Conservation (phyloP, 1,284 basidiomycete species). For the Microbotryum silenes-acaulis region DNA sequence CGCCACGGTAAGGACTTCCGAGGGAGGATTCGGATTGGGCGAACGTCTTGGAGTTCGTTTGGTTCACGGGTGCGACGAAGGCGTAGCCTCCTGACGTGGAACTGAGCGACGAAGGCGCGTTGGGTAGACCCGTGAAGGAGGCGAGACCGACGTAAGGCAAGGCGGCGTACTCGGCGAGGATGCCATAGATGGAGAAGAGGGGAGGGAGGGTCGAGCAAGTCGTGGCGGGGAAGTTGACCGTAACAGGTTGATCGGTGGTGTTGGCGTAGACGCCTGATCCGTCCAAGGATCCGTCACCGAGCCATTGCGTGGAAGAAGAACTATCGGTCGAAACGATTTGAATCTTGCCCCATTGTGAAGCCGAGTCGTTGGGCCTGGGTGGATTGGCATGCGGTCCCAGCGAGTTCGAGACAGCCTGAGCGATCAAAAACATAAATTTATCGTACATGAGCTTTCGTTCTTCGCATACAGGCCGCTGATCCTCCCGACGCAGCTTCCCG, state of each 20-base stretch:
- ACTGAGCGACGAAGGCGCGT: not conserved
- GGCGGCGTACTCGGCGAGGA: not conserved
- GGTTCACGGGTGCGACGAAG: not conserved
- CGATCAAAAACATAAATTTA: not conserved
- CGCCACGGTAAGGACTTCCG: not conserved
- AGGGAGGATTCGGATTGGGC: not conserved
- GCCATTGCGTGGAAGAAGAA: not conserved
- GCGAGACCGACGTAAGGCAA: conserved; percentile 1
- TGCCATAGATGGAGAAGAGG: conserved; percentile 1
- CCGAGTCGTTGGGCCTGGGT: not conserved
- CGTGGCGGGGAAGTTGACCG: not conserved
- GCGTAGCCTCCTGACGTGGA: not conserved
- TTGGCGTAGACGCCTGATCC: not conserved
- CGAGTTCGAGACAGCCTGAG: not conserved
- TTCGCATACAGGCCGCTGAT: too few relatives aligned
- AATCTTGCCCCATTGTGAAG: not conserved
- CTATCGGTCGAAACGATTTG: not conserved
- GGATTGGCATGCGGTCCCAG: conserved; percentile 3
- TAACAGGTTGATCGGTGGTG: not conserved
- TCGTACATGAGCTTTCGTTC: not conserved
- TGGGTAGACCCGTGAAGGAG: not conserved
- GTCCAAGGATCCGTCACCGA: conserved; percentile 2
- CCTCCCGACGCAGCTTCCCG: too few relatives aligned
- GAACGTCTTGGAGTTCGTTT: conserved; percentile 3
- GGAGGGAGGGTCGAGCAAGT: not conserved